Evolutionary conservation across 306 rosid genomes (phyloP), one percentile per base, ranked within the genome.

Genomic region (Sindora glabra): DNA sequence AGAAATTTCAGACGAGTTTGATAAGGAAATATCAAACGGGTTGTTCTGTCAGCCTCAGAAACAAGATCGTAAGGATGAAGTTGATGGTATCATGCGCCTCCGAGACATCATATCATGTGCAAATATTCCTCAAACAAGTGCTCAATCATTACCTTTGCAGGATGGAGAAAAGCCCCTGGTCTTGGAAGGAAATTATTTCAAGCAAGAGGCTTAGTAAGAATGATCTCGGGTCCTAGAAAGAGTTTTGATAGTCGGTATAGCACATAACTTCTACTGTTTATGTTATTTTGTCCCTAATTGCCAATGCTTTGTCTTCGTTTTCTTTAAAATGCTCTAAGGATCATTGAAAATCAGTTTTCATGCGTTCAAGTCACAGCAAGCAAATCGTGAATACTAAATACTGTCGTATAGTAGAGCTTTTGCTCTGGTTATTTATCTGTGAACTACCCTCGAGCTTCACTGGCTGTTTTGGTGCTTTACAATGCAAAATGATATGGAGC

Each of bases 1-100:
- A 24, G 87, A 77, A 60, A 67, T 51, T 26, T 63, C 75, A 14
- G 79, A 81, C n/a, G 61, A 70, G 69, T 72, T 62, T n/a, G n/a
- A n/a, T n/a, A n/a, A n/a, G n/a, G n/a, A n/a, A n/a, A n/a, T n/a
- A n/a, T n/a, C n/a, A n/a, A n/a, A n/a, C n/a, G n/a, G n/a, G n/a
- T n/a, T n/a, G n/a, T n/a, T n/a, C n/a, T n/a, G n/a, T 0, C 71
- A 25, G 50, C 64, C 68, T 46, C 83, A 65, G 58, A 36, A 50
- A 32, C 81, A 58, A 73, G 84, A 80, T 21, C 45, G 63, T 12
- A 75, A 69, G 17, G 82, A 76, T 14, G 81, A 63, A 49, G 19
- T 56, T 25, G 71, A 65, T n/a, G n/a, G 48, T 72, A 66, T 38
- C 60, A 57, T 18, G 73, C 40, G 77, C 65, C 90, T n/a, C n/a